Percentiles rank a stretch among this genome's conserved stretches.
Evolutionary conservation across 768 basidiomycete genomes (phyloP).

Genomic region (Dioszegia aurantiaca): DNA sequence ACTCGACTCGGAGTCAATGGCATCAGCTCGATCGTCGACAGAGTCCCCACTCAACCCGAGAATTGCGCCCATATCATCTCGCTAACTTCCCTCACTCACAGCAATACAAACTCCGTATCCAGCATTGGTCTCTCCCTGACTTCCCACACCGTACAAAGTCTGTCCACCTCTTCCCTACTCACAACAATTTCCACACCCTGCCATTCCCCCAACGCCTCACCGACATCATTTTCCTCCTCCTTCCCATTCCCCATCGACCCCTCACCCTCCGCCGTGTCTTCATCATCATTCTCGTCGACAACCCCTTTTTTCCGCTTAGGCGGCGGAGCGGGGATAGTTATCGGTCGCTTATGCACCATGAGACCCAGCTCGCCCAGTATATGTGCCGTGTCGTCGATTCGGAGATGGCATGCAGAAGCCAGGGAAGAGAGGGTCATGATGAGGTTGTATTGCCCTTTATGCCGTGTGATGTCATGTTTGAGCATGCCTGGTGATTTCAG

Average conservation of each 20-base stretch:
- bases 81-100: conserved; percentile 22
- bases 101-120: conserved; percentile 49
- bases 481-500: conserved; percentile 1
- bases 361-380: conserved; percentile 84
- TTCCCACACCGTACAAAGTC: conserved; percentile 64
- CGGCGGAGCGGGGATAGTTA: conserved; percentile 1
- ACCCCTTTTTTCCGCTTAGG: conserved; percentile 36
- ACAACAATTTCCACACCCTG: conserved; percentile 57
- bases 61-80: background rate
- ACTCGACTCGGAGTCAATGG: too few relatives aligned
- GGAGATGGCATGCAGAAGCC: conserved; percentile 73
- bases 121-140: conserved; percentile 59
- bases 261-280: conserved; percentile 26
- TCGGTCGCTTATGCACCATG: conserved; percentile 51
- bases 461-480: background rate
- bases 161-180: conserved; percentile 66
- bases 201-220: conserved; percentile 47
- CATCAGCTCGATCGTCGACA: background rate
- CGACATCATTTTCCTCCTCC: background rate
- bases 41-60: background rate
- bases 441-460: conserved; percentile 33
- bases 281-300: conserved; percentile 47
- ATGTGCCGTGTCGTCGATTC: conserved; percentile 81
- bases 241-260: background rate
- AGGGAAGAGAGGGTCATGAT: conserved; percentile 66